These are phyloP conservation scores for Falciphora oryzae DNA, from an alignment of 2,329 filamentous ascomycete species.

Conservation along the genomic window DNA sequence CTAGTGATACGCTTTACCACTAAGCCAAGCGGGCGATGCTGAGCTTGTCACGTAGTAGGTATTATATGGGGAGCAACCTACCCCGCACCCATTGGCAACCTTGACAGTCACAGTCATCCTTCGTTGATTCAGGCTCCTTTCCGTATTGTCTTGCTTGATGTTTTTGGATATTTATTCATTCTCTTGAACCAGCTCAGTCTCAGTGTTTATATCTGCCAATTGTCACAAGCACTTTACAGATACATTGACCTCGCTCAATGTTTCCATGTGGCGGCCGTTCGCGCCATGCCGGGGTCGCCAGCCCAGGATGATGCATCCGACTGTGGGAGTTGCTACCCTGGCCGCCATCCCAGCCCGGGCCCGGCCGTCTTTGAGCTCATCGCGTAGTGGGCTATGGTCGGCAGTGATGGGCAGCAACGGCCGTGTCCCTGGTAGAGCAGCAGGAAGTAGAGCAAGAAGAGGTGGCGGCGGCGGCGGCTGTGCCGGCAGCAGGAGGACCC, in stretches of 20 bases:
- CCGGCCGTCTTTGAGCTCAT: not conserved
- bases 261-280: too few relatives aligned
- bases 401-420: not conserved
- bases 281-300: not conserved
- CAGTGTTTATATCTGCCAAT: too few relatives aligned
- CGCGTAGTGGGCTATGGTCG: not conserved
- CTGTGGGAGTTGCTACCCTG: not conserved
- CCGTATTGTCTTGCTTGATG: not conserved
- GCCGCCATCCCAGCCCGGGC: not conserved
- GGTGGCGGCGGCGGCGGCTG: not conserved
- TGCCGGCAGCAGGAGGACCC: slow-evolving; percentile 11
- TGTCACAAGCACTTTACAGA: too few relatives aligned
- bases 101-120: not conserved
- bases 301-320: not conserved
- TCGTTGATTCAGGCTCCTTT: not conserved
- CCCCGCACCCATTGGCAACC: not conserved
- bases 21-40: slow-evolving; percentile 8
- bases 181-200: too few relatives aligned
- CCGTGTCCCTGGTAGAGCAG: not conserved
- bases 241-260: not conserved
- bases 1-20: slow-evolving; percentile 12
- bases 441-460: not conserved
- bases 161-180: not conserved
- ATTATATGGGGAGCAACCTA: not conserved
- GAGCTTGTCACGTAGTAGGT: too few relatives aligned